A percentile compares a stretch with the other conserved stretches of the same genome.
Conservation (phyloP, 2,329 filamentous ascomycete species). For the Monascus ruber region DNA sequence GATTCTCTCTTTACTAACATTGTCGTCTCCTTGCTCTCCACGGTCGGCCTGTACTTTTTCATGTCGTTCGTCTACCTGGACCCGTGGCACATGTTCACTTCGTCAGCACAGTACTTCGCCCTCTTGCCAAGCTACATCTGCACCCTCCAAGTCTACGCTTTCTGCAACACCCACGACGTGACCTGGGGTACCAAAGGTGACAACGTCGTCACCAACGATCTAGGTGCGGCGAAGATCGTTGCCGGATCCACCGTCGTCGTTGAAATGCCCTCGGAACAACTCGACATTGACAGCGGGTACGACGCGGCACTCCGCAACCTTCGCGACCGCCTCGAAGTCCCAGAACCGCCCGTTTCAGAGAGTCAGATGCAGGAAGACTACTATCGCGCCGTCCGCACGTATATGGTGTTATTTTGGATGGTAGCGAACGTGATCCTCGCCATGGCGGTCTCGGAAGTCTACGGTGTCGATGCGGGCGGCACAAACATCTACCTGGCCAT, state of each 20-base stretch:
- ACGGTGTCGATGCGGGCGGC: conserved; percentile 57
- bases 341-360: conserved; percentile 51
- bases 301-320: conserved; percentile 95
- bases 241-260: conserved; percentile 74
- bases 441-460: conserved; percentile 85
- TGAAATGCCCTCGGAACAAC: conserved; percentile 94
- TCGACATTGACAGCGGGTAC: conserved; percentile 96
- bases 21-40: conserved; percentile 79
- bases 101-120: conserved; percentile 79
- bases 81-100: conserved; percentile 98
- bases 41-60: conserved; percentile 85
- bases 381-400: conserved; percentile 92
- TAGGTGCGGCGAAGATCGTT: conserved; percentile 71
- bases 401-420: conserved; percentile 97
- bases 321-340: conserved; percentile 79
- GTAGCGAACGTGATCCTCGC: conserved; percentile 81
- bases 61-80: conserved; percentile 96
- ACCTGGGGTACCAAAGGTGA: conserved; percentile 99
- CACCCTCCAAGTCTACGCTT: conserved; percentile 94
- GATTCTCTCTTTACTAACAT: conserved; percentile 93
- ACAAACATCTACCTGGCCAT: conserved; percentile 86
- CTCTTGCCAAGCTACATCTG: conserved; percentile 91
- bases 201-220: conserved; percentile 85
- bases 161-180: conserved; percentile 98
- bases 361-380: conserved; percentile 93